Evolutionary conservation across 768 basidiomycete species (phyloP), one percentile per base, ranked within the genome.

Genomic region (Macrocybe gigantea): DNA sequence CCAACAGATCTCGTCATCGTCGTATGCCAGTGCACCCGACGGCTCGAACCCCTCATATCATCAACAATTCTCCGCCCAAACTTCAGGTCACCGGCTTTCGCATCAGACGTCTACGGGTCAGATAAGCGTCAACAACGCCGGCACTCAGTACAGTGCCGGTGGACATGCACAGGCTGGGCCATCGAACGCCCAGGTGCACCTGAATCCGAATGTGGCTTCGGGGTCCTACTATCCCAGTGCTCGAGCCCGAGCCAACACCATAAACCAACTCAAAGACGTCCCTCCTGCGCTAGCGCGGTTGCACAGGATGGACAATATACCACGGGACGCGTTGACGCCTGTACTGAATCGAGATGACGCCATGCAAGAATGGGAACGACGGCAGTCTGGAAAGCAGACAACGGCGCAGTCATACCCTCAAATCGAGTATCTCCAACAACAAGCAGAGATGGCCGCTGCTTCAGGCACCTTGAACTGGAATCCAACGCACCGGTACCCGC

Each of bases 341-440:
- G 93, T 96, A 31, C 68, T 98, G 54, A 94, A 95, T 57, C 78
- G 95, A 45, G 95, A 98, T 55, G 95, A 99, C 53, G 87, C 90
- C 38, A 87, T 92, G 73, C 80, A 86, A 38, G 95, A 97, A 67
- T 98, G 95, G 95, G 96, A 98, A 66, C 69, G 93, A 54, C 72
- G 93, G 52, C 88, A 93, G 60, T 69, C 82, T 8, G 89, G 85
- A 12, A 86, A 85, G 57, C 74, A 79, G 1, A 66, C 72, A 9
- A 80, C 80, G n/a, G 31, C 56, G 14, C 82, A 85, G 59, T 83
- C 85, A 22, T 93, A 94, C 58, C 92, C 88, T 5, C 92, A 93
- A 59, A 74, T 98, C 33, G 93, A 95, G 62, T 90, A 80, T 60
- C 67, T 98, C 42, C 91, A 95, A 55, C 93, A 96, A 63, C 94